Percentiles rank a stretch among this genome's conserved stretches.
Evolutionary conservation across 2,329 filamentous ascomycete species (phyloP).

Genomic region (Botrytis byssoidea): DNA sequence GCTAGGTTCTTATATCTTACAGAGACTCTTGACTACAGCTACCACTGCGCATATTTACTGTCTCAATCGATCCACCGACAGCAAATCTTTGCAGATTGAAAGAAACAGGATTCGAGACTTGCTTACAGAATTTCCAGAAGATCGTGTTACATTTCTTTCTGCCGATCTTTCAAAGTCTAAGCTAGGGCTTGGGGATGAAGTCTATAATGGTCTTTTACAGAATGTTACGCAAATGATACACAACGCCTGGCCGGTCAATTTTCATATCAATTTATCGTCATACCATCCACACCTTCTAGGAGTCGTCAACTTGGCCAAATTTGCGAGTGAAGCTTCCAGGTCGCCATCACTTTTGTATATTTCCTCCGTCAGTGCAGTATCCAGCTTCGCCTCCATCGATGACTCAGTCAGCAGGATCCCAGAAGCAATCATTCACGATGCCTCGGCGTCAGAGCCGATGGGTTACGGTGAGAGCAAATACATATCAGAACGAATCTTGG

Average conservation of each 20-base stretch:
- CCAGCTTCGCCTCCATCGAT: not conserved
- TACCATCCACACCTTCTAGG: not conserved
- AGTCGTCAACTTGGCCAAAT: not conserved
- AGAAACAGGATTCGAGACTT: not conserved
- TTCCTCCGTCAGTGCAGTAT: not conserved
- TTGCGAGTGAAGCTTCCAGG: not conserved
- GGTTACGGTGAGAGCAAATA: not conserved
- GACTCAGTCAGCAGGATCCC: not conserved
- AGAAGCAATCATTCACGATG: not conserved
- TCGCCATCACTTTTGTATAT: not conserved
- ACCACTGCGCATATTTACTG: not conserved
- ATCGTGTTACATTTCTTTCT: not conserved
- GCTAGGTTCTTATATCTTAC: not conserved
- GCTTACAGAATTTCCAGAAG: not conserved
- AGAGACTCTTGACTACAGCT: not conserved
- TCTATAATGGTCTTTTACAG: not conserved
- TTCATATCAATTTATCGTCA: not conserved
- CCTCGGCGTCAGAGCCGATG: not conserved
- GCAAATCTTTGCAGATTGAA: not conserved
- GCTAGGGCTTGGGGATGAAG: not conserved
- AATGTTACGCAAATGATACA: not conserved
- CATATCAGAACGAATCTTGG: not conserved
- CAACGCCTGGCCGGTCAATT: not conserved
- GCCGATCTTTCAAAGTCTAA: not conserved
- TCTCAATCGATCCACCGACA: not conserved